Conservation (phyloP, 2,329 filamentous ascomycete genomes). For the Cladosporium sphaerospermum region DNA sequence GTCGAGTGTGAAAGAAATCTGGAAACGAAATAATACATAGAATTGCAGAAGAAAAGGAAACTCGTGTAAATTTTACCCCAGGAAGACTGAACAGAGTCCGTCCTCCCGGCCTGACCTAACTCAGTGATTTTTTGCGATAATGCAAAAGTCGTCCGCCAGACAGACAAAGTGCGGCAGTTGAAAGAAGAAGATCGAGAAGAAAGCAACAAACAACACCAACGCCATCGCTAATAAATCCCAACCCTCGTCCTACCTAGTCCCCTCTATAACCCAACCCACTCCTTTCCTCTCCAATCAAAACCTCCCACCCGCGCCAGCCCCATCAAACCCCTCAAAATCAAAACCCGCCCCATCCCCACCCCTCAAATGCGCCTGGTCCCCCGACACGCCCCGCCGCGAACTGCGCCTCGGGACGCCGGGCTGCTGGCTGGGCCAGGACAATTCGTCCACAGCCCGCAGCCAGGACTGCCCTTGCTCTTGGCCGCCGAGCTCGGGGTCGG, state of each 20-base stretch:
- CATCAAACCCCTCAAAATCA: constrained; percentile 23
- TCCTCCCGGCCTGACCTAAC: too few species aligned
- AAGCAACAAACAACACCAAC: background rate
- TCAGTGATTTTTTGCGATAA: too few species aligned
- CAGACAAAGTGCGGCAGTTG: too few species aligned
- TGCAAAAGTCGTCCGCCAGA: too few species aligned
- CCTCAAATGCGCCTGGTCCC: background rate
- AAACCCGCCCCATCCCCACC: background rate
- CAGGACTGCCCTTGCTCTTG: constrained; percentile 19
- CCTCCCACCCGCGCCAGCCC: background rate
- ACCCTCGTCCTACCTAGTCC: background rate
- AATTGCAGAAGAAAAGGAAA: too few species aligned
- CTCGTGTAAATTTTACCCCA: too few species aligned
- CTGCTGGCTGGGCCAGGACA: constrained; percentile 18
- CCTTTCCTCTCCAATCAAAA: background rate
- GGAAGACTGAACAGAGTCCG: too few species aligned
- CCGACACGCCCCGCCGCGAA: constrained; percentile 20
- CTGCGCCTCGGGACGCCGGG: constrained; percentile 20
- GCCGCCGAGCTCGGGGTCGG: background rate
- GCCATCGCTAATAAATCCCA: background rate
- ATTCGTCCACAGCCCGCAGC: constrained; percentile 24
- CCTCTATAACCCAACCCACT: background rate
- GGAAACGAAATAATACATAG: too few species aligned
- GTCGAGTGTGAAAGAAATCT: too few species aligned
- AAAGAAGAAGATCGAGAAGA: background rate